Evolutionary conservation across 179 eudicot genomes (phyloP), one percentile per base, ranked within the genome.

Genomic region (Heliamphora pulchella): DNA sequence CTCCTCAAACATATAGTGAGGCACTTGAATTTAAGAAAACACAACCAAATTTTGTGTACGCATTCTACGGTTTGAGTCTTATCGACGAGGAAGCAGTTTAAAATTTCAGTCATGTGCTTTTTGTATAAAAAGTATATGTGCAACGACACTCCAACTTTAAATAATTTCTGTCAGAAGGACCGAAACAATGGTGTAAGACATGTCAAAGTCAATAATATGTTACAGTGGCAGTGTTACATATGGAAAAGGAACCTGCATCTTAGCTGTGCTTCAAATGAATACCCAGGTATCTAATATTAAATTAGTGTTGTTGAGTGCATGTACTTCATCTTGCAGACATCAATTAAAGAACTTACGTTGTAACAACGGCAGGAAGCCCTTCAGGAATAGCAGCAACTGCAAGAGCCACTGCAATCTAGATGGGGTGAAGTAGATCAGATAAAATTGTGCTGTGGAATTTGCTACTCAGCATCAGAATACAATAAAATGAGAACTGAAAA

Each of bases 381-480:
- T 96, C 99, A 0, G 99, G 98, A 81, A 96, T 96, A 78, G 99
- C 99, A 81, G 99, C 99, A 88, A 96, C 99, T n/a, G 99, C 99
- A 82, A 96, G 98, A 83, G 99, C 99, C 85, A 96, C 99, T 73
- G 98, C 99, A 92, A 96, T 96, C 99, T 96, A 84, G 70, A 70
- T 79, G 87, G 72, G 71, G 22, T 75, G 50, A 78, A 59, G 74
- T 51, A 68, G 79, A 58, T 75, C 46, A 82, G 76, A 80, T 2
- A 62, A 5, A 77, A 57, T n/a, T 43, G 73, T 14, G 66, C 65
- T 64, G 10, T 50, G 48, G 31, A 65, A 77, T 77, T 76, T 57
- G 22, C 47, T 4, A 61, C 48, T 48, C 48, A 11, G 17, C 79
- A 20, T 63, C 59, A 82, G 67, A 62, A 62, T 48, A 77, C 44